Percentiles rank a stretch among this genome's conserved stretches.
Evolutionary conservation across 371 early-diverging fungal species (phyloP).

Genomic region (Rhizomucor miehei): DNA sequence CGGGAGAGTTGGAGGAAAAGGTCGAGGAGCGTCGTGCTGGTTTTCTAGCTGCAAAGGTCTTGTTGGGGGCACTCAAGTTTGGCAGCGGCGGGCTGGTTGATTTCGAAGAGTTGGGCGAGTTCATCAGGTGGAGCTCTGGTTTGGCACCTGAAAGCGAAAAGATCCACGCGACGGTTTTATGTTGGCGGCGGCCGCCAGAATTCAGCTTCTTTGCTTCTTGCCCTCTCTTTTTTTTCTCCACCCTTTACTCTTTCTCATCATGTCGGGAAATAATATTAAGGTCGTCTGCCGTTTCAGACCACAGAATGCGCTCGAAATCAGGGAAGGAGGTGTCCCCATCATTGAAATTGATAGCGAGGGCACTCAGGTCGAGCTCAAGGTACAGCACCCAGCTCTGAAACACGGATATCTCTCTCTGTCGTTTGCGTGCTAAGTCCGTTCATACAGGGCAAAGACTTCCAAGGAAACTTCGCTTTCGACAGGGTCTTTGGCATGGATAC

Average conservation of each 20-base stretch:
- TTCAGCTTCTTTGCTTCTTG: conserved; percentile 12
- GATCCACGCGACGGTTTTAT: background rate
- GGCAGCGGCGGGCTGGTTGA: conserved; percentile 17
- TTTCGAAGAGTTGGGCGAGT: conserved; percentile 10
- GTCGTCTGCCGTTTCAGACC: conserved; percentile 97
- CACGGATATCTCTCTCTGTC: background rate
- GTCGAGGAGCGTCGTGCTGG: conserved; percentile 21
- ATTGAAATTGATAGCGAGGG: conserved; percentile 80
- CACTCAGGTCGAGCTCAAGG: conserved; percentile 71
- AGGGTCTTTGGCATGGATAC: conserved; percentile 82
- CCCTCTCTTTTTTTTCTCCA: conserved; percentile 11
- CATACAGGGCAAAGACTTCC: conserved; percentile 80
- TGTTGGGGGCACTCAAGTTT: conserved; percentile 33
- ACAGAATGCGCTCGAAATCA: conserved; percentile 86
- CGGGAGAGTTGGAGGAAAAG: conserved; percentile 12
- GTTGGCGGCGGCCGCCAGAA: background rate
- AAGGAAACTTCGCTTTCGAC: conserved; percentile 87
- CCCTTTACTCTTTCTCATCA: conserved; percentile 7
- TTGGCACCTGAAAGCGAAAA: conserved; percentile 1
- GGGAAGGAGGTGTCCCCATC: conserved; percentile 83
- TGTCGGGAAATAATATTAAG: conserved; percentile 81
- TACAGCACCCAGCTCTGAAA: conserved; percentile 12
- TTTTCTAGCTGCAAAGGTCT: conserved; percentile 27
- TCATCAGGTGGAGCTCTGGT: background rate
- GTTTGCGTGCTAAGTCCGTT: background rate